Evolutionary conservation across 768 basidiomycete species (phyloP), one percentile per base, ranked within the genome.

Genomic region (Kwoniella newhampshirensis): DNA sequence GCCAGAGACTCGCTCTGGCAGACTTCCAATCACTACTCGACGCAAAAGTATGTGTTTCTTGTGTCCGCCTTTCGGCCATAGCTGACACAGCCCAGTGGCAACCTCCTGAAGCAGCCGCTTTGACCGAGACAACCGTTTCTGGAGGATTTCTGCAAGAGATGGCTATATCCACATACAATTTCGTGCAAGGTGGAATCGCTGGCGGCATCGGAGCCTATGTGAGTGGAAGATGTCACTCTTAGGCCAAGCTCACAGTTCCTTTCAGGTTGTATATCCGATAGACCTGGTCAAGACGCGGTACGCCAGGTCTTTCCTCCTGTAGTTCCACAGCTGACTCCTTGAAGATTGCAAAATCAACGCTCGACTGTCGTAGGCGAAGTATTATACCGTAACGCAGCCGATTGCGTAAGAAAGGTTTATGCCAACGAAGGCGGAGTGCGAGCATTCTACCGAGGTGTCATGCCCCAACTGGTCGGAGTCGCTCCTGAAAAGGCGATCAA

Each of bases 311-410:
- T 48, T 3, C 30, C 48, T 28, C 30, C 26, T 41, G 17, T n/a
- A 37, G n/a, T 9, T 15, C 11, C 17, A 20, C 21, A 23, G 42
- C 42, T 43, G 21, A 25, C 4, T 27, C 7, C 5, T 28, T 6
- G 9, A 7, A 89, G 90, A 87, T 91, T 99, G 82, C 96, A 99
- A 80, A 99, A 99, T 74, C 96, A 99, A 76, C 86, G 96, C 13
- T 91, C 87, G 62, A 91, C 88, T 5, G 89, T 99, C 20, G 96
- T 99, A 27, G 96, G 96, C 35, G 94, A 99, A 78, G 79, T 98
- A 70, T 78, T 98, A 42, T 99, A 99, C 81, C 89, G 92, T 81
- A 98, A 96, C 80, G 93, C 91, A 67, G 70, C 88, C 35, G 96
- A 99, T 72, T 99, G 96, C 74, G 87, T 92, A 27, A 81, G 81